Conservation (phyloP, 768 basidiomycete genomes). For the Postia placenta region DNA sequence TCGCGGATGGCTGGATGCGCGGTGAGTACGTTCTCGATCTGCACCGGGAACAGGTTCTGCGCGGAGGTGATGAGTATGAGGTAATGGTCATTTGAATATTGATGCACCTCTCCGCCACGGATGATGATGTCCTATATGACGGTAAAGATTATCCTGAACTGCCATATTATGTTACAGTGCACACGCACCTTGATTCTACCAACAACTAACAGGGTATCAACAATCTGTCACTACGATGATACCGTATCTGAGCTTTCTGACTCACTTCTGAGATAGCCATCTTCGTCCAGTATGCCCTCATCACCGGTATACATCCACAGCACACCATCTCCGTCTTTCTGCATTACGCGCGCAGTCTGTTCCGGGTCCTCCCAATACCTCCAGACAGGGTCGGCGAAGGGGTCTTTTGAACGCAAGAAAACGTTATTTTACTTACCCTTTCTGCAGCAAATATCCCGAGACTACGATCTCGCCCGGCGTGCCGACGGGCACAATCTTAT, state of each 20-base stretch:
- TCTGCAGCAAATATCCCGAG: slow-evolving; percentile 73
- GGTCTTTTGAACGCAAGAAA: neutral
- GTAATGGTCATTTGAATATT: slow-evolving; percentile 7
- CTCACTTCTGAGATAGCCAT: slow-evolving; percentile 72
- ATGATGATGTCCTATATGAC: slow-evolving; percentile 89
- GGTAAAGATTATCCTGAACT: neutral
- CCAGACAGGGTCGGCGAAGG: neutral
- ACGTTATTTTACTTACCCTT: slow-evolving; percentile 47
- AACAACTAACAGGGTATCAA: slow-evolving; percentile 61
- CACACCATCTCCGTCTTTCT: slow-evolving; percentile 45
- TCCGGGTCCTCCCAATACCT: slow-evolving; percentile 76
- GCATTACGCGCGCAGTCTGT: slow-evolving; percentile 59
- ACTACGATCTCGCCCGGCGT: slow-evolving; percentile 70
- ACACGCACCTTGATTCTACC: slow-evolving; percentile 65
- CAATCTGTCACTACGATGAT: slow-evolving; percentile 1
- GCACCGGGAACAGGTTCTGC: slow-evolving; percentile 77
- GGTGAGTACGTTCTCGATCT: slow-evolving; percentile 74
- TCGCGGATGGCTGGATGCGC: slow-evolving; percentile 54
- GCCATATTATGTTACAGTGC: neutral
- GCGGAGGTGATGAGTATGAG: neutral
- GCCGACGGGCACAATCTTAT: slow-evolving; percentile 63
- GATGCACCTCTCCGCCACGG: slow-evolving; percentile 80
- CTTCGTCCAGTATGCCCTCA: slow-evolving; percentile 73
- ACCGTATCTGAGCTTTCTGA: no score
- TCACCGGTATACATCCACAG: slow-evolving; percentile 86